Evolutionary conservation across 805 yeast species (phyloP), one percentile per base, ranked within the genome.

Genomic region (Maudiozyma serrabonitensis): DNA sequence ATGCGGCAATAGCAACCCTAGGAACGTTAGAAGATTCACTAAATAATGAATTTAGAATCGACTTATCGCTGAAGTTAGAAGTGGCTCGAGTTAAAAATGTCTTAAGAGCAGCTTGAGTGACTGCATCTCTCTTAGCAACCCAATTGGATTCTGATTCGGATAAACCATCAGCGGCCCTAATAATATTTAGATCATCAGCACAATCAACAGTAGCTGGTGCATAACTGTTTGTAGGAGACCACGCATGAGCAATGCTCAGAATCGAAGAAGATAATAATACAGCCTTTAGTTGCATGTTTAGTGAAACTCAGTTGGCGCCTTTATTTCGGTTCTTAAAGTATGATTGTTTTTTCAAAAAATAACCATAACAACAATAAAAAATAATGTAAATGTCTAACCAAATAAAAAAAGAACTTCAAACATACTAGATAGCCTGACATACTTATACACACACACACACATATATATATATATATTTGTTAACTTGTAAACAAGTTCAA

Each of bases 161-260:
- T 7, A 82, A 54, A 8, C 54, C 58, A 41, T 58, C 58, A 1
- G 86, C 87, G 7, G 67, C 68, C 61, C 89, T 73, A 1, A 74
- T 63, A 4, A 73, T 56, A 7, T 61, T 57, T n/a, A 56, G 50
- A 42, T 64, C 57, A 47, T 62, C 64, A 0, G 84, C 85, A 64
- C 87, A 82, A 2, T 70, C 66, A 6, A 81, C 76, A 13, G 66
- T 63, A 0, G 78, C 82, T 1, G 89, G 89, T 1, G 82, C 83
- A 54, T 82, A 82, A 1, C 77, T 69, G 50, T 76, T 72, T 0
- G 79, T 72, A 1, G 82, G 82, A 3, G 81, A 75, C 81, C 79
- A 79, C 0, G 71, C 71, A 5, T 26, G 21, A 3, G 31, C 53
- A 31, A 26, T 13, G 8, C 32, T 13, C 6, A 28, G 15, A 9